Conservation (phyloP, 768 basidiomycete species). For the Phlebiopsis gigantea region DNA sequence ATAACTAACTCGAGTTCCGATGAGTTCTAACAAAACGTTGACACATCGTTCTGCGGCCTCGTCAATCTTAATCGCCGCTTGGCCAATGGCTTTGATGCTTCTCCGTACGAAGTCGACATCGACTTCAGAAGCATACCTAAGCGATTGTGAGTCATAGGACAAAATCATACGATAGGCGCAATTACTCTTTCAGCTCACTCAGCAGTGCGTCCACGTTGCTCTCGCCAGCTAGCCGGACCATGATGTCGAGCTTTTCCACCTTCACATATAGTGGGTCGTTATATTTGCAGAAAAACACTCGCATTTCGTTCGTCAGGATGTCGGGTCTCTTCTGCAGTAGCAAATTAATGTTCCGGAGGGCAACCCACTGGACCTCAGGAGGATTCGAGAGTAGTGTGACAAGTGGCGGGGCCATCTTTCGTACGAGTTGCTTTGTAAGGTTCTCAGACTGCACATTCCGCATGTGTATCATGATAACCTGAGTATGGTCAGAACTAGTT, state of each 20-base stretch:
- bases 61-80: slow-evolving; percentile 94
- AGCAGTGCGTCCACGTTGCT: slow-evolving; percentile 91
- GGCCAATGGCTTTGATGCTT: slow-evolving; percentile 93
- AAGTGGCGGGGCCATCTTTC: slow-evolving; percentile 96
- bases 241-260: slow-evolving; percentile 96
- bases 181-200: slow-evolving; percentile 94
- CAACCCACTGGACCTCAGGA: slow-evolving; percentile 98
- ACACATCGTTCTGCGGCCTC: slow-evolving; percentile 91
- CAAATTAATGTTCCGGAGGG: slow-evolving; percentile 93
- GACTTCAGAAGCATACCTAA: slow-evolving; percentile 91
- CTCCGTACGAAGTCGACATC: slow-evolving; percentile 98
- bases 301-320: slow-evolving; percentile 91
- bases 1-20: slow-evolving; percentile 90
- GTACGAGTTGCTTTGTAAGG: slow-evolving; percentile 75
- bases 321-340: slow-evolving; percentile 91
- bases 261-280: slow-evolving; percentile 99
- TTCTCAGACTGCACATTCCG: slow-evolving; percentile 77
- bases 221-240: slow-evolving; percentile 89
- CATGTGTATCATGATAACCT: slow-evolving; percentile 99
- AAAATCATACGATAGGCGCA: slow-evolving; percentile 8
- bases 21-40: slow-evolving; percentile 88
- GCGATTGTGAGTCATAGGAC: slow-evolving; percentile 5
- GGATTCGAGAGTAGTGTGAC: slow-evolving; percentile 95
- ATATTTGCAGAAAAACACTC: slow-evolving; percentile 99
- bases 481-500: neutral